Base-by-base conservation (phyloP, 192 early-diverging fungal genomes). In the Chytriomyces confervae region DNA sequence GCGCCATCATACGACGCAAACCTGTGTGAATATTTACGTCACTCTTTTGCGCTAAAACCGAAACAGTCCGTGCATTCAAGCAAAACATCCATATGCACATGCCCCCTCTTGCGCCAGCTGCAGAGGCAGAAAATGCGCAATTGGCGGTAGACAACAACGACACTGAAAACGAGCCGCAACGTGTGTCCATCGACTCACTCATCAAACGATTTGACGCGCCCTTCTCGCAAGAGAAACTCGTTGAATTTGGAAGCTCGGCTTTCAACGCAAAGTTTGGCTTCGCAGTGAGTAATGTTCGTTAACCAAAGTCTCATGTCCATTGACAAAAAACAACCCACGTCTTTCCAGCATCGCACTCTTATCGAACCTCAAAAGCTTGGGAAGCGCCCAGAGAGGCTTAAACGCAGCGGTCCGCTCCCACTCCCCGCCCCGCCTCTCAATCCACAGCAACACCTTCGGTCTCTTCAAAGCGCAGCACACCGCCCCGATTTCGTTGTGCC, bases 401-500 rank as follows among this genome's bases (percentile, higher is more conserved):
- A 65, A 44, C 44, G 43, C 44, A 20, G 20, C 3, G 69, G 50
- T 49, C 69, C 72, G 4, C 72, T 61, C 9, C 53, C 72, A 27
- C 72, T 74, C 8, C 72, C 72, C 9, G 13, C 72, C 3, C 72
- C 72, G 46, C 72, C 72, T 20, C 10, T n/a, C 23, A 74, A 74
- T 47, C 72, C 72, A 9, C 72, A 74, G 45, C 72, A 74, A 63
- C 27, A 74, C 45, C 61, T 74, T 47, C 72, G 72, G 27, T 50
- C 47, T 49, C 43, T n/a, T 53, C 20, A 10, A n/a, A 18, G 11
- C 20, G 50, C 36, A 27, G 20, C 76, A 44, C 13, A 60, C 8
- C 66, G 68, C 20, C 77, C 77, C 10, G 77, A 79, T 63, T 79
- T 79, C 72, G 77, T 73, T 16, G 77, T 79, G n/a, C 77, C 77